Percentiles rank a stretch among this genome's conserved stretches.
Conservation (phyloP, 176 grass and related monocot species). For the Lolium rigidum region DNA sequence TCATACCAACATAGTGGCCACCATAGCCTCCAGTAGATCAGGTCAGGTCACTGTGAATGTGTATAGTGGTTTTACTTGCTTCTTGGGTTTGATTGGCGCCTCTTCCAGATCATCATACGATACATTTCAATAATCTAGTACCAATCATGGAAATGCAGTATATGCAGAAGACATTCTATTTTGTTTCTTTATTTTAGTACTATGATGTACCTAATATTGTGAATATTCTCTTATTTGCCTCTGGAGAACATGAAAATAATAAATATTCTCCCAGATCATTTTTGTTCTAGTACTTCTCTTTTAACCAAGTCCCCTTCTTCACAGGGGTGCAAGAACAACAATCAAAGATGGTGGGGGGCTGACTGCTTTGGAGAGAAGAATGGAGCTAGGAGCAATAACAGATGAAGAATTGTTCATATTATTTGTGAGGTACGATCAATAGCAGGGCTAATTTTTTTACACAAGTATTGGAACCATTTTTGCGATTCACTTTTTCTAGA, state of each 20-base stretch:
- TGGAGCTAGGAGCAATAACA: constrained; percentile 97
- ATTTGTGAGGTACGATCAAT: constrained; percentile 61
- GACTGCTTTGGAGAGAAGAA: constrained; percentile 95
- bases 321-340: constrained; percentile 80
- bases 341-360: constrained; percentile 83
- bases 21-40: background rate
- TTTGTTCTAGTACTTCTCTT: background rate
- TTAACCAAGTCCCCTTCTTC: constrained; percentile 28
- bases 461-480: background rate
- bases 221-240: background rate
- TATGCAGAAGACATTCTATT: constrained; percentile 18
- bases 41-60: too few relatives aligned
- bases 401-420: constrained; percentile 96
- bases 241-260: background rate
- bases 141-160: constrained; percentile 8
- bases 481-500: background rate
- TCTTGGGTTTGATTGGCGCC: constrained; percentile 9
- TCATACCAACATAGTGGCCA: background rate
- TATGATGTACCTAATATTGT: background rate
- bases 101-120: background rate
- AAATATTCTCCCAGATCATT: background rate
- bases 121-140: background rate
- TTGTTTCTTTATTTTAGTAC: background rate
- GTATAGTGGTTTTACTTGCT: too few relatives aligned
- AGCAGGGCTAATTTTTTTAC: background rate